Evolutionary conservation across 495 filamentous ascomycete species (phyloP).

Genomic region (Jackrogersella minutella): DNA sequence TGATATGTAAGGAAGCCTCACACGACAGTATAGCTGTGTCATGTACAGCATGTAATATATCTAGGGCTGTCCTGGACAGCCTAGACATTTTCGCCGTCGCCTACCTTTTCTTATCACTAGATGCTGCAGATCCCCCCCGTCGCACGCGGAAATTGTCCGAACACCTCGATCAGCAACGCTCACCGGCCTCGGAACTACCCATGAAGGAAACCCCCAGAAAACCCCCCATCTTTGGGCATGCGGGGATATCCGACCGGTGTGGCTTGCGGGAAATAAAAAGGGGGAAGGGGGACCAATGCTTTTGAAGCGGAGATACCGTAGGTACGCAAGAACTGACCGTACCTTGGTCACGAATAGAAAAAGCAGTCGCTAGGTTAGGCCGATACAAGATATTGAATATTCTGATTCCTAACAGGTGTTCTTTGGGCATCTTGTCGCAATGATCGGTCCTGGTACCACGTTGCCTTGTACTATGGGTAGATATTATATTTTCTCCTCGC

Average conservation of each 20-base stretch:
- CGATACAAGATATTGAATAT: neutral
- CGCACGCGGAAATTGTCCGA: constrained; percentile 1
- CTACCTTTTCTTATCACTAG: constrained; percentile 1
- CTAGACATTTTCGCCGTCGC: neutral
- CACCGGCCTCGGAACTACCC: neutral
- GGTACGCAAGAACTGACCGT: neutral
- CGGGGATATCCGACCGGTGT: neutral
- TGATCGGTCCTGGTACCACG: neutral
- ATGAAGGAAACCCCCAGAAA: no score
- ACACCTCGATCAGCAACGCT: neutral
- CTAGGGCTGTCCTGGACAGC: constrained; percentile 17
- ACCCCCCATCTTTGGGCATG: no score
- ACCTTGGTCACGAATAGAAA: neutral
- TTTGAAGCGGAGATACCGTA: neutral
- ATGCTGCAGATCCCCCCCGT: constrained; percentile 1
- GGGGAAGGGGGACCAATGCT: neutral
- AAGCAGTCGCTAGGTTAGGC: neutral
- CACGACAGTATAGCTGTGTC: neutral
- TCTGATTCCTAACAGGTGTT: neutral
- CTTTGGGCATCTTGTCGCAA: neutral
- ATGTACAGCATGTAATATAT: constrained; percentile 17
- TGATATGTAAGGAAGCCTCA: neutral
- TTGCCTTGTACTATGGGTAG: neutral
- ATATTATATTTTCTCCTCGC: neutral
- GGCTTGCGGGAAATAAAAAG: neutral